Base-by-base conservation (phyloP, 2,329 filamentous ascomycete genomes). In the Phyllosticta ampelicida region DNA sequence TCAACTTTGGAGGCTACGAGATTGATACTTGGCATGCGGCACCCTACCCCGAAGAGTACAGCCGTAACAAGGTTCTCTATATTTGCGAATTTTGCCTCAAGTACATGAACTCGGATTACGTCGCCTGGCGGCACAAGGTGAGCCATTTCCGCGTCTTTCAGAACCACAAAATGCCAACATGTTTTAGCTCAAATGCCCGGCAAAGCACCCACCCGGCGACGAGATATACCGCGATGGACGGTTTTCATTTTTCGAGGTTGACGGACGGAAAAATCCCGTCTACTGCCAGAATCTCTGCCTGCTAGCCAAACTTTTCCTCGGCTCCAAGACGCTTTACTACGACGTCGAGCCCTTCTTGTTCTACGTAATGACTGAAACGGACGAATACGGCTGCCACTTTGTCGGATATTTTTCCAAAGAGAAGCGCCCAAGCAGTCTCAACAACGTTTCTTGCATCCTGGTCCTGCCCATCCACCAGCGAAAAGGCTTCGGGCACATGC, bases 321-420 rank as follows among this genome's bases (percentile, higher is more conserved):
- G 95, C 20, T 96, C 95, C 57, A 99, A 99, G 72, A 99, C 94
- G 0, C 80, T 97, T 3, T 97, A 97, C 76, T 97, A 97, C 74
- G 92, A 97, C 67, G 92, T 97, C 1, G 92, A 97, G 64, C 94
- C 92, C 0, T 97, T 97, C 70, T 74, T 97, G 6, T 97, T 97
- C 75, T 97, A 97, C 70, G 91, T 96, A 65, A 89, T 97, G 75
- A 95, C 90, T 63, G 94, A 96, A 66, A 92, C 91, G 65, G 89
- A 96, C 67, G 87, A 94, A 58, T 82, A 86, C 18, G 92, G 92
- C 18, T 96, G 94, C 68, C 94, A 96, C 70, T 94, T 99, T 64
- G 92, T 97, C 23, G 94, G 94, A n/a, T 99, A 99, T 70, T 99
- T 99, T 67, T 97, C 94, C 54, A 99, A 99, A 71, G 94, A 99